Evolutionary conservation across 2,329 filamentous ascomycete genomes (phyloP), one percentile per base, ranked within the genome.

Genomic region (Leptographium galeiforme): DNA sequence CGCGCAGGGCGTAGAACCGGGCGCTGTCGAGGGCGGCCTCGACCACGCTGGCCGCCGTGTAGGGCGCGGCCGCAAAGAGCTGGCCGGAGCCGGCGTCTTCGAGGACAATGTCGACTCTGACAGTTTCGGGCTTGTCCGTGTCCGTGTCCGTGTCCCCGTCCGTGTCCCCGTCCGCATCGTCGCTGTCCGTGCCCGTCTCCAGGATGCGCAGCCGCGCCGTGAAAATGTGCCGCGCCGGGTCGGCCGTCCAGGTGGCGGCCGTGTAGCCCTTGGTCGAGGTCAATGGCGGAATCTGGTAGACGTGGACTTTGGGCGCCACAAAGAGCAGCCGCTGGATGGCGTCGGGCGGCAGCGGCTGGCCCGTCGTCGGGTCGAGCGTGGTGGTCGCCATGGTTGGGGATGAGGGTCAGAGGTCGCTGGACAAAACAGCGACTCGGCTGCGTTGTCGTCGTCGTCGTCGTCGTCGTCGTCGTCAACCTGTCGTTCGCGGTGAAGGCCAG

Each of bases 281-380:
- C 55, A 89, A 74, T 30, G 89, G 88, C 18, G 89, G 89, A 66
- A 94, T 89, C 63, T 85, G 82, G 76, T 95, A 95, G 73, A 95
- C 78, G 72, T 94, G 87, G 58, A 93, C 84, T 59, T 77, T 73
- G 62, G 76, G 72, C 58, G 83, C 79, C 66, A 89, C 72, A 77
- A 88, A 90, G 66, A 94, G 84, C 65, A 93, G 75, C 66, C 88
- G 84, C 69, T 93, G 87, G 69, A 94, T 91, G 61, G 88, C 85
- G 64, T 87, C 85, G 51, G 79, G 66, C 53, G 86, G 83, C 60
- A 89, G 77, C 58, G 82, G 68, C 38, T 70, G 71, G 61, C 84
- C 83, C 25, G 86, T 91, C 53, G 82, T 75, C 51, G 85, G 86
- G 68, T 93, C 86, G 64, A 81, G 72, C 53, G 75, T 71, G 53